phyloP scores from a whole-genome alignment of 768 basidiomycete species.

The Cyclocybe cylindracea region DNA sequence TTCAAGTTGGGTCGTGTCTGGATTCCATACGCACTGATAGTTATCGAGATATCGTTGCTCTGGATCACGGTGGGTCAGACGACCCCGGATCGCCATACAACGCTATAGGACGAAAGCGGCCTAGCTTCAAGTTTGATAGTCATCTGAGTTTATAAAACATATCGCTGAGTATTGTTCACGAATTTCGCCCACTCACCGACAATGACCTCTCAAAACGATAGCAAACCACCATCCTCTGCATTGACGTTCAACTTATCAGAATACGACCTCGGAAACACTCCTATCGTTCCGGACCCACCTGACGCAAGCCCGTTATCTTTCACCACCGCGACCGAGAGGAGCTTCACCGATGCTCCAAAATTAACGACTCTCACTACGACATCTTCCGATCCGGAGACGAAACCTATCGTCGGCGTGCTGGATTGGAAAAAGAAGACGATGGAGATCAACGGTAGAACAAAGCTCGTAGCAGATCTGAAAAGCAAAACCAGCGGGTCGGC shows the following conservation, averaged over 20 bases:
- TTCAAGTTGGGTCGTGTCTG: too few species aligned
- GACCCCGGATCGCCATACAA: too few species aligned
- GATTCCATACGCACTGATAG: too few species aligned
- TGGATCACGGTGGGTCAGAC: too few species aligned
- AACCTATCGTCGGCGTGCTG: conserved; percentile 4
- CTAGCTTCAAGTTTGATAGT: too few species aligned
- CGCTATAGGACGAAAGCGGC: too few species aligned
- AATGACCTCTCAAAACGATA: too few species aligned
- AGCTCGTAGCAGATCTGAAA: conserved; percentile 7
- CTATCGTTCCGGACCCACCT: conserved; percentile 1
- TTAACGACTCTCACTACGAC: not conserved
- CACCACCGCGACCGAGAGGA: conserved; percentile 4
- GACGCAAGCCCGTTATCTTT: not conserved
- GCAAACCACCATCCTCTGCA: not conserved
- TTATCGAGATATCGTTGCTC: too few species aligned
- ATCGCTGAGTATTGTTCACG: too few species aligned
- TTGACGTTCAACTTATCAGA: conserved; percentile 1
- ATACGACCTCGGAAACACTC: conserved; percentile 13
- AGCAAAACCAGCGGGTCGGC: conserved; percentile 9
- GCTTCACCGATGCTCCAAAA: conserved; percentile 1
- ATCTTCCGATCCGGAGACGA: not conserved
- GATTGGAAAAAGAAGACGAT: conserved; percentile 16
- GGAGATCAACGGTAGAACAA: conserved; percentile 3
- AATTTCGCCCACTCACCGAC: too few species aligned
- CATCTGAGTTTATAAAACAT: too few species aligned